phyloP scores from a whole-genome alignment of 345 rosid species.

The Isatis tinctoria region DNA sequence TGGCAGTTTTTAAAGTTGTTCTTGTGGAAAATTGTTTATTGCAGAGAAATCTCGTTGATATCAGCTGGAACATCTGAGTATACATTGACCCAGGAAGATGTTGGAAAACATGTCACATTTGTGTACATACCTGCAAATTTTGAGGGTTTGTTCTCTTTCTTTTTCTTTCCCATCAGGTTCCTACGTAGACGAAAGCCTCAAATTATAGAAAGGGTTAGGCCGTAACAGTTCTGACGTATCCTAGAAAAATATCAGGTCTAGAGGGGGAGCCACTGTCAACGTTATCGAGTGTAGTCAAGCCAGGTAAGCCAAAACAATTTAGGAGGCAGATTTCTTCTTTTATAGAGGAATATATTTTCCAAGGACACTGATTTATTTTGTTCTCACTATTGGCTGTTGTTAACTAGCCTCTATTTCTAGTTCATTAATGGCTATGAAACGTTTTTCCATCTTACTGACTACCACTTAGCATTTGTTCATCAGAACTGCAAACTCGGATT shows the following conservation, averaged over 20 bases:
- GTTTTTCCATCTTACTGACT: neutral
- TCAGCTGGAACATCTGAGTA: conserved; percentile 84
- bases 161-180: neutral
- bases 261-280: conserved; percentile 75
- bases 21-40: conserved; percentile 5
- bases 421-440: neutral
- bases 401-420: conserved; percentile 6
- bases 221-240: neutral
- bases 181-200: conserved; percentile 1
- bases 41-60: conserved; percentile 56
- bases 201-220: neutral
- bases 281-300: conserved; percentile 60
- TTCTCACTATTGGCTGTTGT: conserved; percentile 1
- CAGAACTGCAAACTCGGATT: conserved; percentile 12
- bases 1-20: neutral
- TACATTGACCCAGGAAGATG: conserved; percentile 78
- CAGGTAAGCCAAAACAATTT: conserved; percentile 46
- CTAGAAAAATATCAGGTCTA: conserved; percentile 54
- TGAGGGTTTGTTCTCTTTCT: conserved; percentile 56
- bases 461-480: neutral
- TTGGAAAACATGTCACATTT: conserved; percentile 69
- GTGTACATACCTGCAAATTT: conserved; percentile 83
- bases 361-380: conserved; percentile 1
- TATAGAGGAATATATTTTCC: neutral
- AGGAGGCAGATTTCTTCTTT: neutral